Conservation (phyloP, 306 rosid species). For the Quercus dentata region DNA sequence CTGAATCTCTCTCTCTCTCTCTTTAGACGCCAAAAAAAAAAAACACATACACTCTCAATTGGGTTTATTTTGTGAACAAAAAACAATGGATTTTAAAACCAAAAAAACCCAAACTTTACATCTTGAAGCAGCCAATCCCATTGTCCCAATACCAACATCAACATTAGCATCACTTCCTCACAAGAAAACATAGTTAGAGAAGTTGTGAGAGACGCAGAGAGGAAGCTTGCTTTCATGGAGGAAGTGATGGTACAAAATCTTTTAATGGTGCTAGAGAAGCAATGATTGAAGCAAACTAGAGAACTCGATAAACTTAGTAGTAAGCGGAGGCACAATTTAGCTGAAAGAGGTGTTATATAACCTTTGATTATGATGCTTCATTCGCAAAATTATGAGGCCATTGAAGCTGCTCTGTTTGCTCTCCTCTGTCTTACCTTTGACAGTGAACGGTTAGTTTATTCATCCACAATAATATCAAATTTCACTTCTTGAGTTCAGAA, state of each 20-base stretch:
- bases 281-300: conserved; percentile 53
- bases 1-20: no score
- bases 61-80: no score
- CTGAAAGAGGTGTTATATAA: conserved; percentile 42
- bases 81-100: conserved; percentile 74
- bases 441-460: conserved; percentile 84
- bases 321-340: conserved; percentile 57
- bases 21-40: no score
- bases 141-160: conserved; percentile 9
- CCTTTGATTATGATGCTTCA: conserved; percentile 78
- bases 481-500: no score
- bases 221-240: conserved; percentile 45
- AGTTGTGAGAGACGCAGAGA: conserved; percentile 7
- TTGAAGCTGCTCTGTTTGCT: conserved; percentile 70
- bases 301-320: conserved; percentile 41
- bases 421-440: conserved; percentile 71
- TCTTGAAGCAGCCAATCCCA: conserved; percentile 67
- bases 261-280: conserved; percentile 43
- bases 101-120: conserved; percentile 48
- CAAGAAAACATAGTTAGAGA: conserved; percentile 6
- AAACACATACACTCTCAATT: no score
- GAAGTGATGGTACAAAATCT: conserved; percentile 44
- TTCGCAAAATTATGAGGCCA: conserved; percentile 46
- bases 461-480: no score
- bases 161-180: conserved; percentile 25